Evolutionary conservation across 2,329 filamentous ascomycete genomes (phyloP), one percentile per base, ranked within the genome.

Genomic region (Seiridium unicorne): DNA sequence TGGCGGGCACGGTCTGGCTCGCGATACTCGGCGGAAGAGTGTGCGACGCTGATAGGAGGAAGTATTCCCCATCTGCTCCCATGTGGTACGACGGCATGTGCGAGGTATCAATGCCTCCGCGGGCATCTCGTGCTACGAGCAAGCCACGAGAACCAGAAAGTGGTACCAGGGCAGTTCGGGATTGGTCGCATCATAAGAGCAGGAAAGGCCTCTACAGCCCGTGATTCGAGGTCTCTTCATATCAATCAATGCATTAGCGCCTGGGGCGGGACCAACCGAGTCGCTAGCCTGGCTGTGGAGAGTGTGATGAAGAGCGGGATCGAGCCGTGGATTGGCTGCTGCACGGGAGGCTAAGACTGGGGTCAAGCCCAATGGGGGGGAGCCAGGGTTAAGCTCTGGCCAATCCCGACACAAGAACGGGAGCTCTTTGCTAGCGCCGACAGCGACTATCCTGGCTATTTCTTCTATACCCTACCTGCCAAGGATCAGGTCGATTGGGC

Each of bases 401-500:
- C 70, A 72, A 72, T 72, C 68, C 67, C 53, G 58, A 67, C 64
- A 62, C 63, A 64, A 61, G 63, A 61, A 66, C 68, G 69, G 69
- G 65, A 70, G 63, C 64, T 67, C 65, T 66, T 66, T 65, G 63
- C 64, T 70, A 69, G 68, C 64, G 68, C 64, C 11, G 9, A 51
- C 49, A n/a, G 35, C 34, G 47, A 49, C 47, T 60, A 55, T 55
- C 35, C 13, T 18, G 32, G 32, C 31, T 42, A 18, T 9, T 9
- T 32, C n/a, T 49, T 49, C 13, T 32, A 49, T 49, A 49, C 46
- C n/a, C 46, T 18, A 9, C 8, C 46, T 9, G 46, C 46, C 46
- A 49, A 32, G 47, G n/a, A 10, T 10, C 47, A 4, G 47, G 10
- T 6, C 26, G 26, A 49, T 49, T 49, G 47, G 47, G 34, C 42